Conservation (phyloP, 1,284 basidiomycete genomes). For the Singerocomus rubriflavus region DNA sequence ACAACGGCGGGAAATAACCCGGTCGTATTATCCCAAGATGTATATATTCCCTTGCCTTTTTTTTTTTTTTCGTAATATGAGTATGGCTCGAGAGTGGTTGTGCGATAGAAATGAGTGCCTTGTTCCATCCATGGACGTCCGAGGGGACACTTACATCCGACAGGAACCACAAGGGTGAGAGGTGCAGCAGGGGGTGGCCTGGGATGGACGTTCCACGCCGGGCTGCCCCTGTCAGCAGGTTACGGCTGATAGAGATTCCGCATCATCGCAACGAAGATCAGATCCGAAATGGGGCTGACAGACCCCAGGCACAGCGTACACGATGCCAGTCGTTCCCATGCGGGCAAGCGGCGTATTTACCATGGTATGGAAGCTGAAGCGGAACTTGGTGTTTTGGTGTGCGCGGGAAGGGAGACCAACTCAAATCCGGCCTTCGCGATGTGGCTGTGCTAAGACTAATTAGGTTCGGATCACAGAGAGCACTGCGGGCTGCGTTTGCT, state of each 20-base stretch:
- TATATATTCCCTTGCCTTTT: not conserved
- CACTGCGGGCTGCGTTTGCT: no score
- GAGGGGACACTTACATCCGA: conserved; percentile 7
- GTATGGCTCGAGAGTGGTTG: not conserved
- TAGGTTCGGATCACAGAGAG: conserved; percentile 10
- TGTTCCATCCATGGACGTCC: conserved; percentile 17
- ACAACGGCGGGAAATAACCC: not conserved
- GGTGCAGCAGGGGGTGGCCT: conserved; percentile 11
- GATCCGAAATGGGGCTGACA: conserved; percentile 8
- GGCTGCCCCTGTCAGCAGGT: conserved; percentile 27
- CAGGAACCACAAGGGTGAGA: conserved; percentile 17
- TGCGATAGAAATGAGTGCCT: not conserved
- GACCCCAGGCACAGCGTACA: conserved; percentile 17
- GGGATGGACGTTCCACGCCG: conserved; percentile 30
- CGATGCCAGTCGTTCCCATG: not conserved
- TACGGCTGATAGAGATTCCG: conserved; percentile 13
- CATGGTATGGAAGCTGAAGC: not conserved
- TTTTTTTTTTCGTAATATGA: conserved; percentile 7
- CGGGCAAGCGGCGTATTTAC: conserved; percentile 2
- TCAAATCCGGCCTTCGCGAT: conserved; percentile 4
- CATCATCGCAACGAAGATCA: conserved; percentile 34
- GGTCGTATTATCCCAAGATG: conserved; percentile 5
- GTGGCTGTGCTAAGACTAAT: conserved; percentile 18
- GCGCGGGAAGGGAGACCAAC: not conserved
- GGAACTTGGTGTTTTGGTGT: not conserved